Base-by-base conservation (phyloP, 192 early-diverging fungal genomes). In the Mortierella claussenii region DNA sequence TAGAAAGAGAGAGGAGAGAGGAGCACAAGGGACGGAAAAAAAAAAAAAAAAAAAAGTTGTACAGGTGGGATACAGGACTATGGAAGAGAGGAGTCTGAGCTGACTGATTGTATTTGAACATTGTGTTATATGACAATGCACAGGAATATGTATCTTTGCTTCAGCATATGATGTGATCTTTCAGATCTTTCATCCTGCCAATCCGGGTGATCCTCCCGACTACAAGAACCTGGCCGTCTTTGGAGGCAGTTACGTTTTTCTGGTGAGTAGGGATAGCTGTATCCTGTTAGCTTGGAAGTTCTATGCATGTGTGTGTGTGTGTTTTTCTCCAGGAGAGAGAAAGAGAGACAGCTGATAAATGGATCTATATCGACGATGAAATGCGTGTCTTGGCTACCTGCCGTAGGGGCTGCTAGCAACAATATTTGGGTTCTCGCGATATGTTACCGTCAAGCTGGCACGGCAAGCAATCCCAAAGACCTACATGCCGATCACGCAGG, bases 131-230 rank as follows among this genome's bases (percentile, higher is more conserved):
- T n/a, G n/a, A n/a, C n/a, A n/a, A n/a, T n/a, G n/a, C n/a, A 8
- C 20, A 76, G 73, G 73, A 28, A 76, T 83, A 17, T 86, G 85
- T 46, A 58, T 86, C n/a, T 78, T 78, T 21, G 68, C 83, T 12
- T 86, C 85, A 27, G 85, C 82, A 24, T 79, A 73, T 18, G 85
- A 86, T 71, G 80, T 86, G 18, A 79, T 86, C 45, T 80, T 86
- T 44, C 85, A 86, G 64, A 80, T 83, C 34, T 54, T 86, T 27
- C 67, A 79, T 17, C 79, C 79, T 13, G 45, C 64, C 15, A 69
- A 75, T 4, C 20, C 23, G 12, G 50, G 37, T 20, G 80, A 70
- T 8, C 43, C 54, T 45, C 75, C 76, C 36, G 79, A 86, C 36
- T 82, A 74, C 65, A 68, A 83, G 27, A 82, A 81, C 50, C 62